These are phyloP conservation scores for Solanum pennellii DNA, from an alignment of 257 asterid species.

Conservation along the genomic window DNA sequence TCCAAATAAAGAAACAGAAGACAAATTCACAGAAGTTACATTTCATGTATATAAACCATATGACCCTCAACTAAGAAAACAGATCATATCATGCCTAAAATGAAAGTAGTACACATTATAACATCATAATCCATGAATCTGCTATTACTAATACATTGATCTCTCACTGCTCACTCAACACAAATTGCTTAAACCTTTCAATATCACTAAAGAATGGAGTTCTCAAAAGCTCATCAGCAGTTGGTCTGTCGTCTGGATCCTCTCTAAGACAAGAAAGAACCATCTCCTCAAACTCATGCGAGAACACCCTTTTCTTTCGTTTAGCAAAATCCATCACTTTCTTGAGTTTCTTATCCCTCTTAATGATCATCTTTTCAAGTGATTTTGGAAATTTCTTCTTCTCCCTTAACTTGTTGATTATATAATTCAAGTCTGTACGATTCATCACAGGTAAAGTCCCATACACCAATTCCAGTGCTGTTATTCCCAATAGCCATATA, in stretches of 20 bases:
- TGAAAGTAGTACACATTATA: neutral
- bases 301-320: neutral
- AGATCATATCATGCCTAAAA: neutral
- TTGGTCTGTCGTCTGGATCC: neutral
- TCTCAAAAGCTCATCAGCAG: neutral
- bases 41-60: neutral
- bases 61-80: too few species aligned
- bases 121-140: neutral
- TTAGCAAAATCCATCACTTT: neutral
- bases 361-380: neutral
- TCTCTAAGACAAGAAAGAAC: neutral
- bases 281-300: neutral
- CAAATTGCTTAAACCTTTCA: neutral
- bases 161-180: neutral
- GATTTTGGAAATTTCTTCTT: neutral
- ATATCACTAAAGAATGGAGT: neutral
- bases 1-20: neutral
- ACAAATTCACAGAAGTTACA: neutral
- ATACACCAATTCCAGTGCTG: conserved; percentile 10
- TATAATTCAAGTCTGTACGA: neutral
- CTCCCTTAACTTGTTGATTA: neutral
- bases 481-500: conserved; percentile 13
- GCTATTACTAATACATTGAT: neutral
- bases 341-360: neutral
- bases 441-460: neutral